phyloP scores from a whole-genome alignment of 306 rosid species.

The Morella rubra region DNA sequence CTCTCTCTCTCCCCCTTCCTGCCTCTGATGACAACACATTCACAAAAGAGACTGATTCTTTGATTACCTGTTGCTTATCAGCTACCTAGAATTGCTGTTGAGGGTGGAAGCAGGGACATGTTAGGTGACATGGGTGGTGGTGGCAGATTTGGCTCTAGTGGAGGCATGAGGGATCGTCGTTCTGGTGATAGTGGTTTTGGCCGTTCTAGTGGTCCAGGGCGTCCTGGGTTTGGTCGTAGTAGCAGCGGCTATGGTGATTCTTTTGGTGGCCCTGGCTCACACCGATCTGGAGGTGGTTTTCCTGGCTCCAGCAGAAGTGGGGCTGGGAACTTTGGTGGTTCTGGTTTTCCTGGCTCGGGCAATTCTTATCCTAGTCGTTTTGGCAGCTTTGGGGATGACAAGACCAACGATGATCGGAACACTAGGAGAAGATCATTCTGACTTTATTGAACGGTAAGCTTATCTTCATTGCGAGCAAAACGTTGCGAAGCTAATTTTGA shows the following conservation, averaged over 20 bases:
- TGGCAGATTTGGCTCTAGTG: slow-evolving; percentile 44
- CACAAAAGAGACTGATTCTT: slow-evolving; percentile 11
- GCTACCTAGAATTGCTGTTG: slow-evolving; percentile 74
- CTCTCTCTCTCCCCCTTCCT: too few relatives aligned
- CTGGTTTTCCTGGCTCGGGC: slow-evolving; percentile 37
- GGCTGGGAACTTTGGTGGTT: slow-evolving; percentile 51
- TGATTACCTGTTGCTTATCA: slow-evolving; percentile 44
- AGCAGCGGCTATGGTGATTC: slow-evolving; percentile 39
- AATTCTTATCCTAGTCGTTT: slow-evolving; percentile 23
- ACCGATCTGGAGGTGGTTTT: slow-evolving; percentile 41
- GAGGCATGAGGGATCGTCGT: slow-evolving; percentile 48
- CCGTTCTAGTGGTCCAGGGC: slow-evolving; percentile 38
- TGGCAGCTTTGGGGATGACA: slow-evolving; percentile 33
- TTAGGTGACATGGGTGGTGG: slow-evolving; percentile 52
- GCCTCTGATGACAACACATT: neutral
- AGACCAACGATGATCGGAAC: slow-evolving; percentile 15
- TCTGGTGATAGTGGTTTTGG: slow-evolving; percentile 41
- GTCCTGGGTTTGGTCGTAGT: slow-evolving; percentile 49
- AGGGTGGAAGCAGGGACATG: slow-evolving; percentile 45
- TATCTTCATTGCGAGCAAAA: neutral
- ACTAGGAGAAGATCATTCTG: slow-evolving; percentile 32
- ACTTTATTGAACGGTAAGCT: slow-evolving; percentile 14
- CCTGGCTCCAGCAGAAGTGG: slow-evolving; percentile 46
- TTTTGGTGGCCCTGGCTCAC: slow-evolving; percentile 37
- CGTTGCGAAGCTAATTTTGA: too few relatives aligned